Evolutionary conservation across 2,329 filamentous ascomycete species (phyloP).

Genomic region (Tolypocladium pustulatum): DNA sequence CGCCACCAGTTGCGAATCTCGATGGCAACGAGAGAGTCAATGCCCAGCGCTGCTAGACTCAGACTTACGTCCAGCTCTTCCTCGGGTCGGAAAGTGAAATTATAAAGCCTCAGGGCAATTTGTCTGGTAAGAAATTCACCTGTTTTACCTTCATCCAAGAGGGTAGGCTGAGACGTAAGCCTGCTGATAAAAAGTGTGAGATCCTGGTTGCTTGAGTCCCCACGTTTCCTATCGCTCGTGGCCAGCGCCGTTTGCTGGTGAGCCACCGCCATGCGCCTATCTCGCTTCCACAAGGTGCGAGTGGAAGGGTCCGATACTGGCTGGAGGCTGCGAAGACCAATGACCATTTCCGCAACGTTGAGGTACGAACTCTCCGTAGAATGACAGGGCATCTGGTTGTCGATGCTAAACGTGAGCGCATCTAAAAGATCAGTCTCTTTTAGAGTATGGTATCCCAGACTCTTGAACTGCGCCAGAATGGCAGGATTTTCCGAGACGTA

Average conservation of each 20-base stretch:
- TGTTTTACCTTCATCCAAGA: not conserved
- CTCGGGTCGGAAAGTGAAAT: conserved; percentile 5
- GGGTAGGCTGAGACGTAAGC: not conserved
- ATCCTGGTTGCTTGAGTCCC: not conserved
- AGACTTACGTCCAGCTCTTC: conserved; percentile 2
- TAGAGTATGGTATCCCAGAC: not conserved
- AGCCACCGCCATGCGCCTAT: not conserved
- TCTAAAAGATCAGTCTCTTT: not conserved
- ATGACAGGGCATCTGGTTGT: not conserved
- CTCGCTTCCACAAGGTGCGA: not conserved
- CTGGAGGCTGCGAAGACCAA: not conserved
- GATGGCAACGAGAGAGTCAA: conserved; percentile 10
- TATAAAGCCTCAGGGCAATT: conserved; percentile 5
- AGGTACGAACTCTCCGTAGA: not conserved
- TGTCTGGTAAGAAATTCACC: not conserved
- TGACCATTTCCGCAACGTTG: not conserved
- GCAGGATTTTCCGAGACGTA: conserved; percentile 12
- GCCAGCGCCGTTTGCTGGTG: not conserved
- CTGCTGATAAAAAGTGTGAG: not conserved
- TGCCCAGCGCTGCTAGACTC: conserved; percentile 6
- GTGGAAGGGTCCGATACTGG: not conserved
- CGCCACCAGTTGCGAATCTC: conserved; percentile 10
- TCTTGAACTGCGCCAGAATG: not conserved
- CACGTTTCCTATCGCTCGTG: not conserved
- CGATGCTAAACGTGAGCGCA: not conserved